Percentiles rank a stretch among this genome's conserved stretches.
Evolutionary conservation across 352 stramenopile genomes (phyloP).

Genomic region (Lagenidium sp.): DNA sequence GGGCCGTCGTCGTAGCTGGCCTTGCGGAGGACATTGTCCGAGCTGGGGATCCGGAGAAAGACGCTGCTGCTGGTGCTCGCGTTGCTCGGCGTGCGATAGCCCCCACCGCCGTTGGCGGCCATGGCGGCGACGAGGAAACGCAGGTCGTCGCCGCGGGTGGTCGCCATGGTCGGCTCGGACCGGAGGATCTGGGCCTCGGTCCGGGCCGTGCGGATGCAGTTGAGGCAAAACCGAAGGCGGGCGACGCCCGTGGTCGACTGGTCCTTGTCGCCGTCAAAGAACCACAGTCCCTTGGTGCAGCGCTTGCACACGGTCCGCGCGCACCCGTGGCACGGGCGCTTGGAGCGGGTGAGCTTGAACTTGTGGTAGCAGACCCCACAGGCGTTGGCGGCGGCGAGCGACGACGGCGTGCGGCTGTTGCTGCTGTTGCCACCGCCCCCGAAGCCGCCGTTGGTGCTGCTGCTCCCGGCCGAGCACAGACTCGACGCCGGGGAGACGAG

Average conservation of each 20-base stretch:
- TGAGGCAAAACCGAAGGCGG: slow-evolving; percentile 23
- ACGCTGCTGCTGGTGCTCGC: not conserved
- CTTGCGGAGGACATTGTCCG: slow-evolving; percentile 3
- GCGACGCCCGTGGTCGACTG: slow-evolving; percentile 17
- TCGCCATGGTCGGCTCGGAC: slow-evolving; percentile 1
- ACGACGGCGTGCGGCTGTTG: not conserved
- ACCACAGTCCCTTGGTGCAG: slow-evolving; percentile 20
- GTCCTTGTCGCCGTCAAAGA: slow-evolving; percentile 25
- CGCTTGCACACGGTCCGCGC: slow-evolving; percentile 19
- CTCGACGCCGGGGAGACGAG: slow-evolving; percentile 5
- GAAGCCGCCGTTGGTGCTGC: slow-evolving; percentile 1
- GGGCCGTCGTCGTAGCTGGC: too few relatives aligned
- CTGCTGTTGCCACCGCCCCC: not conserved
- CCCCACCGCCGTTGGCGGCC: too few relatives aligned
- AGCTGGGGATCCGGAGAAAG: slow-evolving; percentile 6
- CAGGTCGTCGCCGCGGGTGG: slow-evolving; percentile 1
- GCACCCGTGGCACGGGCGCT: slow-evolving; percentile 21
- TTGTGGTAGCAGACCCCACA: slow-evolving; percentile 28
- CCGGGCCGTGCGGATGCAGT: slow-evolving; percentile 20
- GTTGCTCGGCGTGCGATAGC: slow-evolving; percentile 6
- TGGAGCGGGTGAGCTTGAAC: slow-evolving; percentile 25
- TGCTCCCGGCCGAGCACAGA: not conserved
- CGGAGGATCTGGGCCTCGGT: too few relatives aligned
- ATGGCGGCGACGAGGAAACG: too few relatives aligned
- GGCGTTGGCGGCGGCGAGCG: slow-evolving; percentile 8